A percentile compares a stretch with the other conserved stretches of the same genome.
phyloP scores from a whole-genome alignment of 495 filamentous ascomycete species.

The Aspergillus ostianus region DNA sequence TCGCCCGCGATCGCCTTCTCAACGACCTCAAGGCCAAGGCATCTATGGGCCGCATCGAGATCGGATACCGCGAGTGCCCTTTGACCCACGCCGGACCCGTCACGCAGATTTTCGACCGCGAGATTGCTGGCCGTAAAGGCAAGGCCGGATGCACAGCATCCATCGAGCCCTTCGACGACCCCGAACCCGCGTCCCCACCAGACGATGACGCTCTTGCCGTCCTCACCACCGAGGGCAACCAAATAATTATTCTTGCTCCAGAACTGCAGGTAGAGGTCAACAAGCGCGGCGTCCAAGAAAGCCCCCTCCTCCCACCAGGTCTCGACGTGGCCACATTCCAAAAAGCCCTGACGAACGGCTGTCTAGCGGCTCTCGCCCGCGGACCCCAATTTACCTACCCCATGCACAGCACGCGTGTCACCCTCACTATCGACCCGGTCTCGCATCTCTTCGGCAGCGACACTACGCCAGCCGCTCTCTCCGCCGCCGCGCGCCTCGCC shows the following conservation, averaged over 20 bases:
- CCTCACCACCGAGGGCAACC: conserved; percentile 50
- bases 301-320: conserved; percentile 53
- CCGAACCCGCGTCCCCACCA: conserved; percentile 23
- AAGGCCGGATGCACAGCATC: conserved; percentile 71
- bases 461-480: conserved; percentile 71
- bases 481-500: conserved; percentile 72
- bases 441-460: conserved; percentile 65
- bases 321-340: conserved; percentile 57
- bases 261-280: conserved; percentile 41
- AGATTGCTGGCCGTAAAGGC: conserved; percentile 74
- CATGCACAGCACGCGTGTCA: conserved; percentile 67
- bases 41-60: conserved; percentile 88
- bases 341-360: conserved; percentile 71
- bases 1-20: conserved; percentile 82
- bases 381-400: conserved; percentile 77
- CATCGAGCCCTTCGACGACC: conserved; percentile 57
- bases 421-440: conserved; percentile 62
- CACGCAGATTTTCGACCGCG: conserved; percentile 67
- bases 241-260: conserved; percentile 54
- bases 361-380: conserved; percentile 77
- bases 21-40: conserved; percentile 88
- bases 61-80: conserved; percentile 86
- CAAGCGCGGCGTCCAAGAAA: conserved; percentile 37
- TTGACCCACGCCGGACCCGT: conserved; percentile 51
- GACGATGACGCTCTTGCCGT: conserved; percentile 31